These are phyloP conservation scores for Cryptococcus deneoformans DNA, from an alignment of 1,284 basidiomycete species.

Conservation along the genomic window DNA sequence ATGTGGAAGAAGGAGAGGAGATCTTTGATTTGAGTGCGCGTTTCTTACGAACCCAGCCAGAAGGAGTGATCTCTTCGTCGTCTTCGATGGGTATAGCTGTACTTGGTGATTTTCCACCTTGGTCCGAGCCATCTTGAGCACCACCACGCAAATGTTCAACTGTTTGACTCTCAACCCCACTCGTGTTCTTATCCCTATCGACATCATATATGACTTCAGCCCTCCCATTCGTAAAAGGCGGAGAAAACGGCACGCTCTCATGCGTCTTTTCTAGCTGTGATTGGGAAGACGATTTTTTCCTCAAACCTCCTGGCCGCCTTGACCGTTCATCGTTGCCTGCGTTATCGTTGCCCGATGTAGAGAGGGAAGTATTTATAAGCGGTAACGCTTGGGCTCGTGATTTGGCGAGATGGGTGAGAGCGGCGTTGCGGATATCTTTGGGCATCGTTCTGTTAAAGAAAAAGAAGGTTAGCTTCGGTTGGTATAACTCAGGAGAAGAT, in stretches of 20 bases:
- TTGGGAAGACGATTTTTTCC: conserved; percentile 8
- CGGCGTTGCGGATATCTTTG: conserved; percentile 41
- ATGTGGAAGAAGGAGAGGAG: background rate
- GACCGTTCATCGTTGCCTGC: background rate
- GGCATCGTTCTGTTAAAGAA: conserved; percentile 30
- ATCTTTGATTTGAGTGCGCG: background rate
- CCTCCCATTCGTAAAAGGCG: conserved; percentile 28
- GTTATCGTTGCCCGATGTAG: background rate
- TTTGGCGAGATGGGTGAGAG: conserved; percentile 19
- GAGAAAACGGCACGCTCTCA: conserved; percentile 21
- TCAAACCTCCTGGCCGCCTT: background rate
- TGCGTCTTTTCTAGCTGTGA: conserved; percentile 16
- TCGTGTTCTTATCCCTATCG: background rate
- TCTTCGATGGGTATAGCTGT: conserved; percentile 14
- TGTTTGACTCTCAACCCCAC: background rate
- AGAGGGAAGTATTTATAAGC: background rate
- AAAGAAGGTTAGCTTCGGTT: background rate
- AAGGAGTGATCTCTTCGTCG: conserved; percentile 34
- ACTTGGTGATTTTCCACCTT: background rate
- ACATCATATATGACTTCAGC: conserved; percentile 11
- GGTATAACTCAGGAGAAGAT: background rate
- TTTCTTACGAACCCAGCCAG: conserved; percentile 46
- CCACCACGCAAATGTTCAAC: background rate
- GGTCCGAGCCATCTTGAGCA: background rate
- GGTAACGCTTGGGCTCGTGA: background rate